Percentiles rank a stretch among this genome's conserved stretches.
Evolutionary conservation across 192 early-diverging fungal genomes (phyloP).

Genomic region (Entomortierella parvispora): DNA sequence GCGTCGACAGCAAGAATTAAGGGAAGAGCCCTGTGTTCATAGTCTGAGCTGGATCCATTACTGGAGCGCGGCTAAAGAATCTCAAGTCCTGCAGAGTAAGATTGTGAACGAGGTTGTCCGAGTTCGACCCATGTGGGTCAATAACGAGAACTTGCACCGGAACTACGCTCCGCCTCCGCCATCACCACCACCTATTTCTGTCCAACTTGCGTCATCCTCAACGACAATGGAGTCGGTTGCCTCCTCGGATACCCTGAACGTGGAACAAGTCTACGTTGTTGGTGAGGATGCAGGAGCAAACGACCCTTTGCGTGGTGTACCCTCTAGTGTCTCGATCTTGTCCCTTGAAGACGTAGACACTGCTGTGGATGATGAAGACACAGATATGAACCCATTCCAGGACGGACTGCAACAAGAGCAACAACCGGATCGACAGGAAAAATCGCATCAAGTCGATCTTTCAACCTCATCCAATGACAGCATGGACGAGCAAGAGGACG

Average conservation of each 20-base stretch:
- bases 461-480: no score
- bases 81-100: constrained; percentile 45
- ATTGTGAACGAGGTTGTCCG: constrained; percentile 47
- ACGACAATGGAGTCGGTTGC: background rate
- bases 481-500: no score
- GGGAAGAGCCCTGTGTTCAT: constrained; percentile 36
- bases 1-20: constrained; percentile 33
- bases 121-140: constrained; percentile 47
- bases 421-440: no score
- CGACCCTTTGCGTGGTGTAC: constrained; percentile 9
- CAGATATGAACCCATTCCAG: no score
- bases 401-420: no score
- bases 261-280: constrained; percentile 5
- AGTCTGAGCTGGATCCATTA: constrained; percentile 46
- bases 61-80: constrained; percentile 51
- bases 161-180: constrained; percentile 28
- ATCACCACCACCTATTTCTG: background rate
- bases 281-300: background rate
- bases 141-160: constrained; percentile 32
- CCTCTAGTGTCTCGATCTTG: constrained; percentile 28
- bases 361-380: background rate
- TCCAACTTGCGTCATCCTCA: background rate
- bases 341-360: constrained; percentile 11
- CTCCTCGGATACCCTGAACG: background rate
- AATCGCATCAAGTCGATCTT: no score